A percentile compares a stretch with the other conserved stretches of the same genome.
Conservation (phyloP, 306 rosid genomes). For the Rubus parviflorus region DNA sequence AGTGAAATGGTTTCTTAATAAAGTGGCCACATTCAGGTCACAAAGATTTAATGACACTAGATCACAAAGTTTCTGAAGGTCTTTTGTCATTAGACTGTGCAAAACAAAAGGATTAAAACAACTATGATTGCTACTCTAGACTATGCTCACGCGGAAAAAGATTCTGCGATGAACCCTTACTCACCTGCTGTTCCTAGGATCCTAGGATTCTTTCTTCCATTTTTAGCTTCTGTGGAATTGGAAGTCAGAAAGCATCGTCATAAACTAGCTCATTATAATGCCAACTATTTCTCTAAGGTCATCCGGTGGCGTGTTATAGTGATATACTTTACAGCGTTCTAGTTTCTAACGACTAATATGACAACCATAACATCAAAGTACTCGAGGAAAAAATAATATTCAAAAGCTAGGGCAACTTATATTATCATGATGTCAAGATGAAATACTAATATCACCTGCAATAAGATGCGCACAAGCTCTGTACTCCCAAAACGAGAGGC, state of each 20-base stretch:
- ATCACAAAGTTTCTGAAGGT: neutral
- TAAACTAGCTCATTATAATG: neutral
- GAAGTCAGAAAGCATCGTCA: neutral
- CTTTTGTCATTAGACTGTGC: neutral
- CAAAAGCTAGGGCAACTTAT: neutral
- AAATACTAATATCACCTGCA: slow-evolving; percentile 53
- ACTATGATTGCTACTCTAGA: neutral
- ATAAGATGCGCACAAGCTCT: slow-evolving; percentile 77
- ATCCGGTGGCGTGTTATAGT: neutral
- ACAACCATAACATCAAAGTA: neutral
- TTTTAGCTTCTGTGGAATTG: neutral
- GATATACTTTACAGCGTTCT: slow-evolving; percentile 2
- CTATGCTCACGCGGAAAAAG: neutral
- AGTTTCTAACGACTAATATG: neutral
- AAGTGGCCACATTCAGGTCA: too few species aligned
- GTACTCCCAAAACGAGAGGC: slow-evolving; percentile 96
- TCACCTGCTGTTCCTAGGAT: neutral
- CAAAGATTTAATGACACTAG: neutral
- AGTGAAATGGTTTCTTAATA: too few species aligned
- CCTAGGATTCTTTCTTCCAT: neutral
- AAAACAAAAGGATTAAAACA: neutral
- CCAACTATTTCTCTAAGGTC: neutral
- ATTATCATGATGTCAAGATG: neutral
- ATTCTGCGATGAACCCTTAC: neutral
- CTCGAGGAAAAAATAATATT: neutral